phyloP scores from a whole-genome alignment of 768 basidiomycete species.

The Rhodosporidiobolus odoratus region DNA sequence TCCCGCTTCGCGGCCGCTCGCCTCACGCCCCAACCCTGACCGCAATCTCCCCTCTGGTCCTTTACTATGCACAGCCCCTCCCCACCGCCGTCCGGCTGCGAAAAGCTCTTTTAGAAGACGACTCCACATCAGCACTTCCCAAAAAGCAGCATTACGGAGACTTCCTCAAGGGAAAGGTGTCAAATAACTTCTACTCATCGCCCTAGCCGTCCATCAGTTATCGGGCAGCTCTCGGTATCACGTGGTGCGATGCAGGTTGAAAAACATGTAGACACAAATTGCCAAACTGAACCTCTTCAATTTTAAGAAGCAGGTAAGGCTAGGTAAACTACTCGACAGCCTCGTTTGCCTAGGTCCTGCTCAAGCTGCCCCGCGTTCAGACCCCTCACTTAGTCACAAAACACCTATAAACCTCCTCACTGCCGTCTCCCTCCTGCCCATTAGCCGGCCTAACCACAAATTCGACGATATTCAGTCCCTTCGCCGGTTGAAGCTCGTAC shows the following conservation, averaged over 20 bases:
- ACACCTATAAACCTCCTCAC: slow-evolving; percentile 26
- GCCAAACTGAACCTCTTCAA: too few species aligned
- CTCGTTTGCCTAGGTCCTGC: not conserved
- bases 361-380: not conserved
- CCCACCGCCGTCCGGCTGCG: slow-evolving; percentile 54
- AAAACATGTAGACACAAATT: too few species aligned
- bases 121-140: slow-evolving; percentile 42
- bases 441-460: slow-evolving; percentile 1
- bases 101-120: slow-evolving; percentile 31
- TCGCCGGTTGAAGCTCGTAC: slow-evolving; percentile 9
- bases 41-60: too few species aligned
- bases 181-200: too few species aligned
- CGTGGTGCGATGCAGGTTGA: too few species aligned
- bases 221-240: too few species aligned
- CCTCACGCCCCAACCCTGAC: too few species aligned
- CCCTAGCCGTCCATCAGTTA: too few species aligned
- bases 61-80: too few species aligned
- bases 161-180: slow-evolving; percentile 70
- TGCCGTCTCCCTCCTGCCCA: not conserved
- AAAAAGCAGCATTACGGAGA: slow-evolving; percentile 67
- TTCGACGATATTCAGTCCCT: slow-evolving; percentile 27
- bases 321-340: not conserved
- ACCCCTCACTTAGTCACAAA: slow-evolving; percentile 14
- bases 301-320: too few species aligned
- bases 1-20: not conserved